Base-by-base conservation (phyloP, 1,284 basidiomycete species). In the Microbotryum saponariae region DNA sequence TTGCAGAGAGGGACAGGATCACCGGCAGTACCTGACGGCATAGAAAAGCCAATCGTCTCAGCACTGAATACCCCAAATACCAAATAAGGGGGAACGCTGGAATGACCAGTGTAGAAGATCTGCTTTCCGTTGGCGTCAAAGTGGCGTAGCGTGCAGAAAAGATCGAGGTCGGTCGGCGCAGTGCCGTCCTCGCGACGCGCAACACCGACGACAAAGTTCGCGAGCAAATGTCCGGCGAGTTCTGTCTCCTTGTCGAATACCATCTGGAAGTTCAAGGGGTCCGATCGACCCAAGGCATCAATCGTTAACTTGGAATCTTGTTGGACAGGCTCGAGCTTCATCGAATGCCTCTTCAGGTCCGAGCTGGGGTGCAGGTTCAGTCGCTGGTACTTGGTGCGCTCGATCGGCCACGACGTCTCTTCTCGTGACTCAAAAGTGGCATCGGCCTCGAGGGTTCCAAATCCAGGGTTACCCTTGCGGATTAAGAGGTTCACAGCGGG, bases 61-160 rank as follows among this genome's bases (percentile, higher is more conserved):
- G 31, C 31, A 31, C 31, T 31, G 1, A 31, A 31, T 31, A 7
- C 31, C 31, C 31, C 31, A 9, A 12, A 10, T 52, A 50, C 14
- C 2, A 33, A 9, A 14, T 14, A 14, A 21, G 18, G 31, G 18
- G 31, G 31, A 31, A 31, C 42, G 29, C 58, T 51, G 37, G 3
- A 42, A 14, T 42, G 37, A 42, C 72, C 73, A 1, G 73, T 75
- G 61, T 75, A 76, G 57, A 72, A 70, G 48, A 75, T 65, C 63
- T 76, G 73, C 54, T 74, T 69, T 56, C 73, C 74, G 4, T 66
- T 54, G 0, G 71, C 53, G 53, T 71, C 73, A 45, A 75, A 61
- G 59, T 75, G 72, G 10, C 74, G 70, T 12, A 76, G 59, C 0
- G 74, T 75, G 21, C 73, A 64, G 56, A 76, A 73, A 18, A 75